Base-by-base conservation (phyloP, 2,329 filamentous ascomycete genomes). In the Nannizziopsis arthrosporioides region DNA sequence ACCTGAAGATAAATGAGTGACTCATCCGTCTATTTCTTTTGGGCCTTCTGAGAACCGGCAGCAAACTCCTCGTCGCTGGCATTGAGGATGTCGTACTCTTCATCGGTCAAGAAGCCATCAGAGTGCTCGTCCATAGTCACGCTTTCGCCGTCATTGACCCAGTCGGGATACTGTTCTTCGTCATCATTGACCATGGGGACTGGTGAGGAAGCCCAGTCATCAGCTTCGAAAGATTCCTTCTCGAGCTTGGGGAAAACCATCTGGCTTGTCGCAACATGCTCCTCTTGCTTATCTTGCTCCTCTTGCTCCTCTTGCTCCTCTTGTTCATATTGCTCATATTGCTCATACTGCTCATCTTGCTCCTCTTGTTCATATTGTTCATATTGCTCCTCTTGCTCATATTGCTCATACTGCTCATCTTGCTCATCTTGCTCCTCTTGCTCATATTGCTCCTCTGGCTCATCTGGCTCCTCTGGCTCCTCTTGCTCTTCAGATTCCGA, bases 231-330 rank as follows among this genome's bases (percentile, higher is more conserved):
- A 8, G 88, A 94, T 68, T 96, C 92, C 70, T 93, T 94, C 58
- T 94, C 88, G 35, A 96, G 77, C 66, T 85, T 94, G 52, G 92
- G 92, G 77, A 96, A 96, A 62, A 96, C 89, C 88, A 96, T 95
- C 59, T 81, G 80, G 67, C 82, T 85, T 47, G 68, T 60, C 5
- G 59, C 59, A 42, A 63, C 54, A 42, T 65, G 60, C 53, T 69
- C 63, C 27, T 63, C 57, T 36, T 64, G 57, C 44, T 68, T 61
- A 27, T 3, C 22, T 27, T 3, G 22, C 3, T 3, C 7, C 22
- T 3, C 22, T 27, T 3, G 22, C 22, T n/a, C n/a, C n/a, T n/a
- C n/a, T n/a, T n/a, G n/a, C 48, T 49, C 41, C 27, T 54, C 47
- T n/a, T n/a, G n/a, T n/a, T n/a, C n/a, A n/a, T n/a, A n/a, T n/a